phyloP scores from a whole-genome alignment of 345 rosid species.

The Syzygium aqueum region DNA sequence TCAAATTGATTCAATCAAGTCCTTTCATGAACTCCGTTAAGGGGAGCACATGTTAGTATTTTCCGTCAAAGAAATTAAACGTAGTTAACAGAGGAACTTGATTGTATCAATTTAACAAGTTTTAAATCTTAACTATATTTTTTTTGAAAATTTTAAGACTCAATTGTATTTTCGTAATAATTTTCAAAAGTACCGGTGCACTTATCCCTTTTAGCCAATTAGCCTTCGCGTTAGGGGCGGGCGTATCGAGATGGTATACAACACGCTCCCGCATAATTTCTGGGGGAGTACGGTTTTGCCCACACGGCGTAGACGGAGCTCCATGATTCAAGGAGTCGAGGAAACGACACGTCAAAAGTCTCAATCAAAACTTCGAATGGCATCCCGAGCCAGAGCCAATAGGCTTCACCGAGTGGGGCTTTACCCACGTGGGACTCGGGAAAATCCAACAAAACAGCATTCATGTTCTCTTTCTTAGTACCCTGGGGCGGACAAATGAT shows the following conservation, averaged over 20 bases:
- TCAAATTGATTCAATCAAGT: neutral
- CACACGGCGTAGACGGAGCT: neutral
- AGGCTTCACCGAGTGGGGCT: neutral
- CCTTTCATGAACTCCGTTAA: neutral
- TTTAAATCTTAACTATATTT: neutral
- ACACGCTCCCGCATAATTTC: neutral
- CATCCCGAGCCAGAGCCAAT: neutral
- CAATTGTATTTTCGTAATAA: neutral
- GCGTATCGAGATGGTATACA: neutral
- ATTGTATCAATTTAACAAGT: neutral
- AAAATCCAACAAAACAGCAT: neutral
- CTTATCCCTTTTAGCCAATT: neutral
- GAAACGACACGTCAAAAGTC: neutral
- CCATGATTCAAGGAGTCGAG: neutral
- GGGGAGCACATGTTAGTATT: neutral
- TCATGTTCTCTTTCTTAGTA: neutral
- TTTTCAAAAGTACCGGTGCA: neutral
- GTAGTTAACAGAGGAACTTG: fast-evolving
- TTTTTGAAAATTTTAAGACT: neutral
- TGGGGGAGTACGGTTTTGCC: neutral
- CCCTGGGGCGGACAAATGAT: neutral
- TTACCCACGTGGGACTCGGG: neutral
- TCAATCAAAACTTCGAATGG: neutral
- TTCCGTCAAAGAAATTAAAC: neutral
- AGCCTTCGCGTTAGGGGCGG: neutral